A percentile compares a stretch with the other conserved stretches of the same genome.
Evolutionary conservation across 1,284 basidiomycete genomes (phyloP).

Genomic region (Ganoderma sinense): DNA sequence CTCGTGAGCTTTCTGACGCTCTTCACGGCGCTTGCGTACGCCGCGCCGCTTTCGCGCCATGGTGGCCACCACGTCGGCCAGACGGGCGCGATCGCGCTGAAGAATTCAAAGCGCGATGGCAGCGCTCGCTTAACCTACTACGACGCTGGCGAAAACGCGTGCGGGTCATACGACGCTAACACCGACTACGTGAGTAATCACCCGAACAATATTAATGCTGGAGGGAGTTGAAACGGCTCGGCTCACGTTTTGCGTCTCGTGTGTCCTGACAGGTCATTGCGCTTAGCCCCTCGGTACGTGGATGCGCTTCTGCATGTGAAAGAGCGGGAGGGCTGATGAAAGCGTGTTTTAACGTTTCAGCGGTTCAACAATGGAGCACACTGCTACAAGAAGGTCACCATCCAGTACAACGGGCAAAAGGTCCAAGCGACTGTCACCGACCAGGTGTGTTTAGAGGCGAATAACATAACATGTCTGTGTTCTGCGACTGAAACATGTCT

Average conservation of each 20-base stretch:
- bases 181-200: slow-evolving; percentile 44
- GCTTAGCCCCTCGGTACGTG: slow-evolving; percentile 43
- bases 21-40: slow-evolving; percentile 15
- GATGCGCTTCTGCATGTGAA: not conserved
- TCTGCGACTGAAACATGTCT: not conserved
- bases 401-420: slow-evolving; percentile 32
- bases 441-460: slow-evolving; percentile 18
- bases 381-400: slow-evolving; percentile 32
- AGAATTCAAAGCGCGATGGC: slow-evolving; percentile 34
- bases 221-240: not conserved
- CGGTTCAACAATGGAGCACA: slow-evolving; percentile 31
- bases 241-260: not conserved
- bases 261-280: slow-evolving; percentile 45
- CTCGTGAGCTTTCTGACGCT: slow-evolving; percentile 20
- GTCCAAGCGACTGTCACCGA: slow-evolving; percentile 31
- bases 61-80: not conserved
- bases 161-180: slow-evolving; percentile 42
- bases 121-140: slow-evolving; percentile 45
- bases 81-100: slow-evolving; percentile 9
- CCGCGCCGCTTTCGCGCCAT: slow-evolving; percentile 11
- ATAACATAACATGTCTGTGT: not conserved
- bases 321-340: not conserved
- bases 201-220: not conserved
- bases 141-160: slow-evolving; percentile 46
- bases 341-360: slow-evolving; percentile 17